Evolutionary conservation across 163 green algal species (phyloP).

Genomic region (Volvox carteri): DNA sequence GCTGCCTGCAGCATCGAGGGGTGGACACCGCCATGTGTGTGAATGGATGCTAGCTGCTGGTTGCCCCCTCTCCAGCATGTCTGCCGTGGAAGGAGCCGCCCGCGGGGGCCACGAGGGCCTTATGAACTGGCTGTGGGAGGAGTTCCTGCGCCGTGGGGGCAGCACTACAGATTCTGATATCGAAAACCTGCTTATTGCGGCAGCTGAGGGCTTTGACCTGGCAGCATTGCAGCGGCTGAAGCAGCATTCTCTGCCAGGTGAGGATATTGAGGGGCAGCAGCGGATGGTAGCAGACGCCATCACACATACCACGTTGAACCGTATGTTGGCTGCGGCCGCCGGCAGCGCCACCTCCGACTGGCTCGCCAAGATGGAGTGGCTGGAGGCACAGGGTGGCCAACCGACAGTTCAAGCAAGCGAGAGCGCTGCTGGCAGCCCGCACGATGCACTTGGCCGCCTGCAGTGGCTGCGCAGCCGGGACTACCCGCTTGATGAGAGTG

Average conservation of each 20-base stretch:
- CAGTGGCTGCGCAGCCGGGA: not conserved
- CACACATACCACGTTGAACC: not conserved
- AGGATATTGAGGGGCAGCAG: not conserved
- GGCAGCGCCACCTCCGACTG: slow-evolving; percentile 14
- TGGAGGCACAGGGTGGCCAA: not conserved
- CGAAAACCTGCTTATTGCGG: not conserved
- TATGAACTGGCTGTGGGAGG: not conserved
- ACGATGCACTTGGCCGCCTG: not conserved
- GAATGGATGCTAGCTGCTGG: not conserved
- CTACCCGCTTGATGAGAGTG: not conserved
- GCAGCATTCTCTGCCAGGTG: not conserved
- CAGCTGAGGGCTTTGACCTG: not conserved
- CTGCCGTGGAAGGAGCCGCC: not conserved
- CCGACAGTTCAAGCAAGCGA: not conserved
- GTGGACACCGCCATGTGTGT: not conserved
- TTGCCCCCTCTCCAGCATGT: not conserved
- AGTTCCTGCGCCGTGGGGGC: no score
- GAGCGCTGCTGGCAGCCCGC: not conserved
- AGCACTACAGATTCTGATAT: no score
- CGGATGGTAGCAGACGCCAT: not conserved
- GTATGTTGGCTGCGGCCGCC: not conserved
- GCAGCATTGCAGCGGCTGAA: not conserved
- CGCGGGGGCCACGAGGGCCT: not conserved
- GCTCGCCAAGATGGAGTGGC: no score
- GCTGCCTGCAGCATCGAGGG: not conserved